Evolutionary conservation across 352 stramenopile genomes (phyloP), one percentile per base, ranked within the genome.

Genomic region (Pythium chondricola): DNA sequence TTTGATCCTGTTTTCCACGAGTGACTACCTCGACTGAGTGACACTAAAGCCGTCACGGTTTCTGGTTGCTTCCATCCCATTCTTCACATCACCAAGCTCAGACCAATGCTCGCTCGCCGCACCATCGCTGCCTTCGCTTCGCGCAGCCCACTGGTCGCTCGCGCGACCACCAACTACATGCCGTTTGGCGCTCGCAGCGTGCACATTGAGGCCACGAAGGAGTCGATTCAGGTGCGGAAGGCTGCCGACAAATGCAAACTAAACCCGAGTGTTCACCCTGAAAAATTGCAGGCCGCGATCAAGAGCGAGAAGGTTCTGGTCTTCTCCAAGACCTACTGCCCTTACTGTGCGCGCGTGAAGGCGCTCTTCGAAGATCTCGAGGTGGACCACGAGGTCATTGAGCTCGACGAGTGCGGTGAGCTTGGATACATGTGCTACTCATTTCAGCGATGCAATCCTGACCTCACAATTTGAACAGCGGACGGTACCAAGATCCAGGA

Each of bases 281-380:
- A 18, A n/a, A 20, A 17, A 25, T 20, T 45, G 14, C 46, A 88
- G 78, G 58, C 69, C 33, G 69, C 75, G 52, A 79, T 89, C 48
- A 61, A 74, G 43, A 68, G 76, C 36, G 69, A 84, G 54, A 73
- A 76, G 24, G 71, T 85, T 44, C 44, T 98, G 22, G 77, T 98
- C 43, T 98, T 98, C 67, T 97, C 92, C 49, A 98, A 99, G 77
- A 89, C 92, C 16, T 88, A 95, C 67, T 99, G 95, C 65, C 85
- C 87, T 14, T 97, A 91, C 68, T 98, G 88, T 58, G 67, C 65
- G 7, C 71, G 71, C 22, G 95, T 97, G 7, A 98, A 98, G 63
- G 61, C 75, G 50, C 68, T 83, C 68, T 66, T 97, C 75, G 57
- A 75, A 6, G 71, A 87, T n/a, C 54, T 97, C 26, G 56, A 80